Base-by-base conservation (phyloP, 352 stramenopile species). In the Globisporangium recalcitrans region DNA sequence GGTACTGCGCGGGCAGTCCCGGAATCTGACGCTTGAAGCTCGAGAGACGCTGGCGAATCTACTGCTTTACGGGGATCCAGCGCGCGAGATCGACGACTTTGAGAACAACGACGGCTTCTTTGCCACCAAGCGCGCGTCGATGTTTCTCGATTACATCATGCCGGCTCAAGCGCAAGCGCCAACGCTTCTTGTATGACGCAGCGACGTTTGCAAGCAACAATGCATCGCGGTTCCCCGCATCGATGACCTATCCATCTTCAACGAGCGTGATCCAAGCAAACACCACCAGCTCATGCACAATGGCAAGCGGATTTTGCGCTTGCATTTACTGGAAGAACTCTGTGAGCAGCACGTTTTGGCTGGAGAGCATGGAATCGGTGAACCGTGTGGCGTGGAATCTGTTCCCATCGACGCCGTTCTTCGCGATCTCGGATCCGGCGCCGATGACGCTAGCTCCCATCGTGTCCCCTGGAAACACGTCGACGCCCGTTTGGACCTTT, bases 71-170 rank as follows among this genome's bases (percentile, higher is more conserved):
- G 76, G 78, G 13, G 78, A 88, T 47, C 68, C 79, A 0, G 60
- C 44, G 2, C 72, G 73, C 8, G 58, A 65, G 26, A 40, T 73
- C 7, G 26, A 32, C 3, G 63, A 69, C 14, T 65, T 68, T 24
- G 61, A 16, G 14, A 46, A 49, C 44, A 53, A 54, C 19, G 36
- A 60, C 32, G 59, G 59, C 21, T 64, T 38, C 59, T 64, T 64
- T n/a, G 59, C 59, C 3, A 59, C 59, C 4, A 32, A 52, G 7
- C 52, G 62, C 7, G 62, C 75, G 9, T 54, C 69, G 22, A 78
- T 80, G 64, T 82, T 88, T 57, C 59, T 88, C 19, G 78, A 88
- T 49, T 78, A 67, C 26, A 70, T 80, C 3, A 62, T 60, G 31
- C 64, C 48, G 6, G 58, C 31, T 4, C 42, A 64, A 22, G 24